Evolutionary conservation across 768 basidiomycete genomes (phyloP), one percentile per base, ranked within the genome.

Genomic region (Lactarius sanguifluus): DNA sequence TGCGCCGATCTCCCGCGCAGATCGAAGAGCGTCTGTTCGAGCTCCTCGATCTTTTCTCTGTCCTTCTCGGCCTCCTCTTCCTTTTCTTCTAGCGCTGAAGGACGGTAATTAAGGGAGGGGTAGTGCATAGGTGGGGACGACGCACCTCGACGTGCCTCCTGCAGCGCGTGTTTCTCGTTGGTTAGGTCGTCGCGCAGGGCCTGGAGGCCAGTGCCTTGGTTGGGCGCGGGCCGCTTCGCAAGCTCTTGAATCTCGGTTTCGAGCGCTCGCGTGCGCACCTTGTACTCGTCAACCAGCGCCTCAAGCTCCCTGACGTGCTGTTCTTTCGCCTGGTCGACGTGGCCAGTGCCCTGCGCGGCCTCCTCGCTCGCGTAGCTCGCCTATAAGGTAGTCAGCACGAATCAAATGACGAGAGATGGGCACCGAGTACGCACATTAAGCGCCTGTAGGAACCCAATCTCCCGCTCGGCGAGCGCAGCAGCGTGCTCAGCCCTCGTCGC

Each of bases 11-110:
- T 90, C 87, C 91, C 91, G 4, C 83, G 78, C 1, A 93, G 80
- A 61, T 94, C 90, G 72, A 91, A 92, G 9, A 94, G 82, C 10
- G 82, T 80, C 73, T 94, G 92, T 71, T 92, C 90, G 40, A 93
- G 81, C n/a, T 79, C 73, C 30, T 92, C 91, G 40, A 91, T 84
- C 73, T 81, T 81, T 60, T 79, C 79, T 1, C 81, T 76, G 18
- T 83, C 80, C 45, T 75, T 67, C 57, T 79, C 77, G 45, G 73
- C 64, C 45, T 76, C 77, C 0, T 73, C 69, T 36, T 79, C 76
- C 0, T 30, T 78, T 59, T 79, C 76, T 30, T 81, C 74, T 28
- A 87, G 79, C n/a, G 80, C 87, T 90, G 28, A 36, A 13, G 1
- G 13, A 1, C 18, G 28, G 25, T 36, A 23, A 18, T 32, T 38